Conservation (phyloP, 1,284 basidiomycete genomes). For the Tilletia setariae region DNA sequence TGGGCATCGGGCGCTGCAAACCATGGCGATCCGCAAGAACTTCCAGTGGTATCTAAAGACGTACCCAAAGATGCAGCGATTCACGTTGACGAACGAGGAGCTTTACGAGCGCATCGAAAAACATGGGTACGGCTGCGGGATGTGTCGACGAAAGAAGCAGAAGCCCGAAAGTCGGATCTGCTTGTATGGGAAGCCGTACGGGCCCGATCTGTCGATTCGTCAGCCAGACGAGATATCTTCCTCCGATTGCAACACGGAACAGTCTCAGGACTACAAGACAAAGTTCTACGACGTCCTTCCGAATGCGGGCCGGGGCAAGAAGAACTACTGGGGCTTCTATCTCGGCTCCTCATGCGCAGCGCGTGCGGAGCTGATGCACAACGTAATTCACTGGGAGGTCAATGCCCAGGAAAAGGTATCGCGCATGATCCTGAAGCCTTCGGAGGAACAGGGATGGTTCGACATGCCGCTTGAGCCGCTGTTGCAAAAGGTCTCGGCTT, state of each 20-base stretch:
- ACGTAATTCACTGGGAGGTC: conserved; percentile 10
- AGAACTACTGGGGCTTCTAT: conserved; percentile 17
- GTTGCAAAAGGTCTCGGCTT: background rate
- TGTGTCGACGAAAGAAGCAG: conserved; percentile 10
- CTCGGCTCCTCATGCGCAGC: conserved; percentile 18
- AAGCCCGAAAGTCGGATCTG: background rate
- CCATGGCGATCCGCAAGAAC: conserved; percentile 8
- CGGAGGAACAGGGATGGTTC: background rate
- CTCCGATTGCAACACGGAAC: conserved; percentile 4
- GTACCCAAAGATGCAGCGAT: background rate
- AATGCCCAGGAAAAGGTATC: background rate
- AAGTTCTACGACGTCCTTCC: background rate
- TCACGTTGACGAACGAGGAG: background rate
- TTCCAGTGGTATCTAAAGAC: conserved; percentile 14
- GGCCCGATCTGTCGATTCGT: background rate
- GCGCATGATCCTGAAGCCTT: background rate
- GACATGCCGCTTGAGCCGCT: background rate
- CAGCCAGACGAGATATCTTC: conserved; percentile 1
- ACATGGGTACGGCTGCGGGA: conserved; percentile 5
- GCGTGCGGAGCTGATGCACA: conserved; percentile 1
- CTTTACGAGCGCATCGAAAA: background rate
- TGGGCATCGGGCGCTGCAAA: background rate
- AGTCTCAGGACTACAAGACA: background rate
- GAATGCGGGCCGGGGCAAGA: conserved; percentile 7
- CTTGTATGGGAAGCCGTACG: background rate